Base-by-base conservation (phyloP, 352 stramenopile species). In the Globisporangium megalacanthum region DNA sequence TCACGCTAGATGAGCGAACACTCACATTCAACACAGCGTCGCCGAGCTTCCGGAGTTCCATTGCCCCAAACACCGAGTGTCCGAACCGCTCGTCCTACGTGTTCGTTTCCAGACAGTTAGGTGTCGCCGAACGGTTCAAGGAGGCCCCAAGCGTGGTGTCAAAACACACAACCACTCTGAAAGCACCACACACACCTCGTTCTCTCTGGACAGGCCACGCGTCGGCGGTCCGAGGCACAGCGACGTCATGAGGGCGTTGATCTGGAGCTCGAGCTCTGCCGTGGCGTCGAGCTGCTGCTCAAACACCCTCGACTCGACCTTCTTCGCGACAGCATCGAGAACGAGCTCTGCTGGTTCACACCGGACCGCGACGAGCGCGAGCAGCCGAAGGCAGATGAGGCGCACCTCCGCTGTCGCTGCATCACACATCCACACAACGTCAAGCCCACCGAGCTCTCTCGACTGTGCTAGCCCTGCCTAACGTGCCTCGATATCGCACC, bases 1-100 rank as follows among this genome's bases (percentile, higher is more conserved):
- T 4, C 25, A 4, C 25, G 25, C 25, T 29, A 29, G 25, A 29
- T 29, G 25, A 29, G 25, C 25, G 25, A 29, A 33, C 22, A 70
- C 75, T 49, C 35, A 88, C 77, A 53, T 85, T 79, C 0, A 88
- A 67, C 15, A 75, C 50, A 8, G 81, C 68, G 14, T 80, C 66
- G 0, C 63, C 52, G 4, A 89, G 64, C 11, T 70, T 62, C 42
- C 77, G 79, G 8, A 86, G 31, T 6, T 85, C 75, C 36, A 85
- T 59, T 7, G 68, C 54, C 13, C 63, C 72, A 61, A 89, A 85
- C 14, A 83, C 57, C 0, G 62, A 75, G 49, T 85, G 72, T 31
- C 62, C 58, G 33, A 58, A 51, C 71, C 69, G 75, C 9, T 64
- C 58, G 41, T 54, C 54, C 56, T 17, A 17, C 0, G 8, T 4